These are phyloP conservation scores for Marvania coccoides DNA, from an alignment of 139 green algal genomes.

Conservation along the genomic window DNA sequence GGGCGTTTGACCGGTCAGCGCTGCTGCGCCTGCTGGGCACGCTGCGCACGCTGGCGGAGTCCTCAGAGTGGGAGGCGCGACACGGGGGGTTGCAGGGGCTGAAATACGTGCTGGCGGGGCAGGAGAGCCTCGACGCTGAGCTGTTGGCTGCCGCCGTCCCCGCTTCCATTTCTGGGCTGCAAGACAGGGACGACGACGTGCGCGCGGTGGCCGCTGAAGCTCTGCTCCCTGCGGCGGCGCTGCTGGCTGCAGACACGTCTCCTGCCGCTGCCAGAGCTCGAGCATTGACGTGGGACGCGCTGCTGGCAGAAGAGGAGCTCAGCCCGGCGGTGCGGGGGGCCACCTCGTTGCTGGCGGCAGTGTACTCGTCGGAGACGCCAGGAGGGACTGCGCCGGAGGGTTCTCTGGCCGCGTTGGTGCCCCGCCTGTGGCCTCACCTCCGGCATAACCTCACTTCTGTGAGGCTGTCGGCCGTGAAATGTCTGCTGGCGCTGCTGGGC, in stretches of 20 bases:
- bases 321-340: constrained; percentile 61
- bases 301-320: constrained; percentile 78
- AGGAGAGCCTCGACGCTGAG: constrained; percentile 16
- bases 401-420: constrained; percentile 28
- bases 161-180: constrained; percentile 44
- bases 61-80: constrained; percentile 43
- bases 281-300: constrained; percentile 60
- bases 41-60: constrained; percentile 49
- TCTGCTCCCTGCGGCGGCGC: constrained; percentile 60
- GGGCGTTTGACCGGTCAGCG: constrained; percentile 14
- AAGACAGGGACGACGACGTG: constrained; percentile 86
- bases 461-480: constrained; percentile 53
- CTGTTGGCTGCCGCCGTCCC: constrained; percentile 8
- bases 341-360: constrained; percentile 63
- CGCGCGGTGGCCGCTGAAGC: constrained; percentile 84
- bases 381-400: not conserved
- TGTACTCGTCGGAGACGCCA: constrained; percentile 41
- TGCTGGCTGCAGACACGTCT: constrained; percentile 24
- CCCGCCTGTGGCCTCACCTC: constrained; percentile 74
- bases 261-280: constrained; percentile 17
- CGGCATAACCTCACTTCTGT: constrained; percentile 67
- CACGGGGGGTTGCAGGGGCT: constrained; percentile 78
- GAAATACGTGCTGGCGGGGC: constrained; percentile 82
- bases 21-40: constrained; percentile 43
- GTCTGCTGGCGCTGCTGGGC: constrained; percentile 44